These are phyloP conservation scores for Penicillium coprophilum DNA, from an alignment of 495 filamentous ascomycete species.

Conservation along the genomic window DNA sequence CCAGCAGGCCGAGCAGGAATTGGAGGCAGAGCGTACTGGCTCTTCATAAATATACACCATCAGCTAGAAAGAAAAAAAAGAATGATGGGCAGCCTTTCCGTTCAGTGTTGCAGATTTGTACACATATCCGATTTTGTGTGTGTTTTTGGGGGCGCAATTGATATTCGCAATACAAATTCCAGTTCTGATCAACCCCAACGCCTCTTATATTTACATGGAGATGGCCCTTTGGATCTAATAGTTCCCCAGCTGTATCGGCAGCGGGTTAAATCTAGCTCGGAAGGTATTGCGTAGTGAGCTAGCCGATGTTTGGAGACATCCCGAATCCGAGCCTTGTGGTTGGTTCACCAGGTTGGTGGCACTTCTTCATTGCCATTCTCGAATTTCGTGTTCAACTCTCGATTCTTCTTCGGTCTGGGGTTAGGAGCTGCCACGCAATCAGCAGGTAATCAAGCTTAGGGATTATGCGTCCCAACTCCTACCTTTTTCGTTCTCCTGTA, in stretches of 20 bases:
- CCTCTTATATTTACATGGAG: not conserved
- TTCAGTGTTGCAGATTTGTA: slow-evolving; percentile 29
- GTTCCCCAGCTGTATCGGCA: not conserved
- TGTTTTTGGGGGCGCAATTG: slow-evolving; percentile 28
- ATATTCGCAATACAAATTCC: slow-evolving; percentile 28
- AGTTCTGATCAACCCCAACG: slow-evolving; percentile 9
- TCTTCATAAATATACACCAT: slow-evolving; percentile 24
- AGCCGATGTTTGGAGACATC: not conserved
- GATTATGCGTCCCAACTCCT: slow-evolving; percentile 11
- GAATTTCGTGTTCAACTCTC: slow-evolving; percentile 49
- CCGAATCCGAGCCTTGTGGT: not conserved
- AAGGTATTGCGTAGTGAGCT: not conserved
- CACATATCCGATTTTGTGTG: slow-evolving; percentile 31
- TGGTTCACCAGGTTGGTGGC: not conserved
- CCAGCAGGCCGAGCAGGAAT: slow-evolving; percentile 87
- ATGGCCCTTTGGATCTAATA: not conserved
- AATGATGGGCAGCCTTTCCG: slow-evolving; percentile 6
- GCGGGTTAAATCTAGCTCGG: not conserved
- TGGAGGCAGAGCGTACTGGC: slow-evolving; percentile 68
- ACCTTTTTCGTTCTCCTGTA: slow-evolving; percentile 94
- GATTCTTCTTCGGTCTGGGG: slow-evolving; percentile 55
- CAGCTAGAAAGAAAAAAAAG: slow-evolving; percentile 5
- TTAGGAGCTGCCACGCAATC: slow-evolving; percentile 52
- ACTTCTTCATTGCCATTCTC: slow-evolving; percentile 17
- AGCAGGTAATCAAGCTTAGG: slow-evolving; percentile 3